Evolutionary conservation across 1,284 basidiomycete species (phyloP).

Genomic region (Wallemia ichthyophaga): DNA sequence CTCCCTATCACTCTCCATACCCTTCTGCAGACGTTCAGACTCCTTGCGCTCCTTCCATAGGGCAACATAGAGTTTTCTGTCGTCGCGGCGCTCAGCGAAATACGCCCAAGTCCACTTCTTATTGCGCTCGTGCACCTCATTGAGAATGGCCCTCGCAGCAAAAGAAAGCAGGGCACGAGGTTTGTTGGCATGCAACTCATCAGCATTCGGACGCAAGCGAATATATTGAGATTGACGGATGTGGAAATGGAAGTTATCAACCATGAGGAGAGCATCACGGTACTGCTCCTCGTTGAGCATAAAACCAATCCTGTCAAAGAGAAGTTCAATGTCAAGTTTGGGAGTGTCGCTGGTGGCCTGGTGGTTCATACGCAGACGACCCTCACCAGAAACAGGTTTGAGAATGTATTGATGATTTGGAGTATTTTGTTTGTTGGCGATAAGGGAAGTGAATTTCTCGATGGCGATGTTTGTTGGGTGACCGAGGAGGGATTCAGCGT

Average conservation of each 20-base stretch:
- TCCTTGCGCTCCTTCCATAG: constrained; percentile 41
- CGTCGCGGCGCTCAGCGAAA: constrained; percentile 63
- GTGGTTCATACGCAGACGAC: constrained; percentile 64
- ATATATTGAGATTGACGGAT: constrained; percentile 68
- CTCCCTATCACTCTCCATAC: constrained; percentile 20
- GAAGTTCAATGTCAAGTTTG: constrained; percentile 60
- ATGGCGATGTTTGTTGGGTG: constrained; percentile 31
- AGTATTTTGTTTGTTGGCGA: constrained; percentile 26
- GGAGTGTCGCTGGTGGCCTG: constrained; percentile 39
- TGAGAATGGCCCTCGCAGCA: constrained; percentile 50
- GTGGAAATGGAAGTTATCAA: constrained; percentile 95
- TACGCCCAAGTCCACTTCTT: constrained; percentile 78
- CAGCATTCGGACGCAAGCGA: constrained; percentile 36
- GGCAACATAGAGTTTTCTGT: constrained; percentile 48
- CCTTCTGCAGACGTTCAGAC: constrained; percentile 10
- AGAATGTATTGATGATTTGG: constrained; percentile 73
- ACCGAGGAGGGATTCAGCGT: constrained; percentile 50
- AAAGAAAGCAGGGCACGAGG: constrained; percentile 49
- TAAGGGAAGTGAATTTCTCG: constrained; percentile 29
- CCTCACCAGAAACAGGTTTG: constrained; percentile 85
- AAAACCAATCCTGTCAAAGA: constrained; percentile 84
- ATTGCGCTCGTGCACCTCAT: constrained; percentile 57
- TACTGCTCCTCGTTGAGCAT: constrained; percentile 85
- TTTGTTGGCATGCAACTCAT: constrained; percentile 31
- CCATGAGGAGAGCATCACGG: constrained; percentile 65